Evolutionary conservation across 257 asterid species (phyloP).

Genomic region (Ajuga chamaepitys): DNA sequence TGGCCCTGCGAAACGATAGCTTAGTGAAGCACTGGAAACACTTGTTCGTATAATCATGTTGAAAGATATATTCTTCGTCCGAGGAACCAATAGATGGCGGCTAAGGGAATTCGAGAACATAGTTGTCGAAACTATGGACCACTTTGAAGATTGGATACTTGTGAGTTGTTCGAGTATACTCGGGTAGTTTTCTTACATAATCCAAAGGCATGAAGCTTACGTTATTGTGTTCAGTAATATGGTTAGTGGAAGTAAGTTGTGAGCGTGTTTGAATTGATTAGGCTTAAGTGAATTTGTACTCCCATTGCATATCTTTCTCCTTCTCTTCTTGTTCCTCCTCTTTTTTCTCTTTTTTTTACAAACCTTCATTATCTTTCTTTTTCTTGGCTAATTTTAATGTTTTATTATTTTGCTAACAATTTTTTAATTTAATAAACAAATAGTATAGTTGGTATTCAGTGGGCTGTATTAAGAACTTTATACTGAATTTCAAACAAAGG

Average conservation of each 20-base stretch:
- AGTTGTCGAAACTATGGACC: slow-evolving; percentile 20
- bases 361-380: no score
- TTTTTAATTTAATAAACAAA: no score
- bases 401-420: no score
- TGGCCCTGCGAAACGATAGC: background rate
- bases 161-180: slow-evolving; percentile 8
- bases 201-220: slow-evolving; percentile 13
- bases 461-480: no score
- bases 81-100: background rate
- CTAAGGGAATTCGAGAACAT: slow-evolving; percentile 23
- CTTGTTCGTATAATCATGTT: no score
- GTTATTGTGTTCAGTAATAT: slow-evolving; percentile 22
- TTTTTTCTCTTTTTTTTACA: no score
- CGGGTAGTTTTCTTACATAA: slow-evolving; percentile 9
- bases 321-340: no score
- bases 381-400: no score
- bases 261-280: background rate
- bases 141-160: background rate
- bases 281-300: no score
- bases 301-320: no score
- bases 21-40: slow-evolving; percentile 18
- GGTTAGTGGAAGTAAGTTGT: background rate
- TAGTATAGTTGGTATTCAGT: no score
- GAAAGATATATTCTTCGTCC: background rate
- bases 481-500: no score